Evolutionary conservation across 345 rosid species (phyloP), one percentile per base, ranked within the genome.

Genomic region (Iberis pinnata): DNA sequence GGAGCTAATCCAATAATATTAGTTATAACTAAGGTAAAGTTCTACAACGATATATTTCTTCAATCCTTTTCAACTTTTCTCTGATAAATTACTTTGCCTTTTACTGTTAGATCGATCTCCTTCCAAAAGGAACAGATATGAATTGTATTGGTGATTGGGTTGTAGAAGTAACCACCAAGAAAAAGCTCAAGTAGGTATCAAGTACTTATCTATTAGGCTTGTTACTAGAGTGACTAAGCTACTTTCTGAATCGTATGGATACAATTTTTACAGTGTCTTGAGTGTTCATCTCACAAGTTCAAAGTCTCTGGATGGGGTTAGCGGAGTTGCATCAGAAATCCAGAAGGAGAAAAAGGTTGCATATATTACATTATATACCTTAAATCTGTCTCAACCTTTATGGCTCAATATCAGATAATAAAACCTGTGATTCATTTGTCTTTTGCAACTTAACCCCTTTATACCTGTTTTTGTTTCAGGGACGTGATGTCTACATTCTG

Each of bases 101-200:
- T 17, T 49, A 36, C 43, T 67, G 35, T 53, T 59, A 87, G 95
- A 67, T 90, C 36, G 98, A 87, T 77, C 89, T 87, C 39, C 96
- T 90, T 66, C 98, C 98, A 1, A 90, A 74, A 68, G 98, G 83
- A 51, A 87, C 96, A 4, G 86, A 87, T 75, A 67, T 90, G 71
- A 87, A 90, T 59, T 90, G 96, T 70, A 56, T 90, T 9, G 98
- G 96, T 8, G 98, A 90, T 78, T 90, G 98, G 96, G 95, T 82
- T 42, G 98, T 84, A 18, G 98, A 90, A 49, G 75, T 89, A 20
- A 82, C 76, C 48, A 78, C 73, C 12, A 90, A 72, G 77, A 90
- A 82, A 77, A 90, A 72, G 68, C 92, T 90, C 12, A 90, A 84
- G 98, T 90, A 74, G 66, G 73, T 56, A 55, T 36, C 53, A 12